Base-by-base conservation (phyloP, 1,139 yeast species). In the Williopsis jadinii region DNA sequence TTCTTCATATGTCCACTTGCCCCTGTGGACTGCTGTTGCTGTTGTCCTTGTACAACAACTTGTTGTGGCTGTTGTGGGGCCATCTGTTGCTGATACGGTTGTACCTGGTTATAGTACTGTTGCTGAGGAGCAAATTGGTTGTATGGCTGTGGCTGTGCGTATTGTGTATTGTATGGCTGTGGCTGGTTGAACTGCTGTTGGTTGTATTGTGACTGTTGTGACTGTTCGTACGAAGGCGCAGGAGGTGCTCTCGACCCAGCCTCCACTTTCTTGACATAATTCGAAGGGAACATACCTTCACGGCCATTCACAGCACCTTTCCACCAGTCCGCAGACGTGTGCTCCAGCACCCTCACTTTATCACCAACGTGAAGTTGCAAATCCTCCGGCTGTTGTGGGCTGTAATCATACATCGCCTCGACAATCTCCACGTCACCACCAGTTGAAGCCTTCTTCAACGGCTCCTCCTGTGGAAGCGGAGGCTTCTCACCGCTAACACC, bases 291-390 rank as follows among this genome's bases (percentile, higher is more conserved):
- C 54, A 90, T 80, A 26, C 98, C 98, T 9, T 75, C 73, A 26
- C 63, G 61, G 35, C 77, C 75, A 34, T 75, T 72, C 43, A 68
- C 64, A 24, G 68, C 68, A 35, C 98, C 97, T 59, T 77, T 82
- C 87, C 94, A 88, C 97, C 98, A 90, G 59, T 88, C 94, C 33
- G 74, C 73, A 15, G 94, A 85, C 45, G 84, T 71, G 58, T 78
- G 86, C 58, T 88, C 95, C 6, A 76, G 48, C 8, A 92, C 75
- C 32, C 75, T 75, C 41, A 92, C 62, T 55, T 73, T 77, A 48
- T 83, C 92, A 38, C 94, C 97, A 38, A 68, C 72, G 37, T 53
- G 58, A 37, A 92, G 68, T 8, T 61, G 63, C 55, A 92, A 66
- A 60, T 92, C 98, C 34, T 80, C 92, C 0, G 75, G 67, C 58